These are phyloP conservation scores for Ambrosiella beaveri DNA, from an alignment of 2,329 filamentous ascomycete genomes.

Conservation along the genomic window DNA sequence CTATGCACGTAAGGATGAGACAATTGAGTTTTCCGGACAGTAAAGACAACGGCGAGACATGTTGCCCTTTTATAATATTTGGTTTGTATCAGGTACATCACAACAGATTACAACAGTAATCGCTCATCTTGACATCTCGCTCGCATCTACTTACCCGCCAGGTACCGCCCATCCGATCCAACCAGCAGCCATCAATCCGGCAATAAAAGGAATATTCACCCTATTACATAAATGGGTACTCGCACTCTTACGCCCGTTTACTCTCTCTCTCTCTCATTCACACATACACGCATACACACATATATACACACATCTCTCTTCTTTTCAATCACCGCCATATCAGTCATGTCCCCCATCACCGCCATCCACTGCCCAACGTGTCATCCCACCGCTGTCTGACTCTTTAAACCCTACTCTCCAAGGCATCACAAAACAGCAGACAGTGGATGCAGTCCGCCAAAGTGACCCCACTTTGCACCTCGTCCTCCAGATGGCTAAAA, in stretches of 20 bases:
- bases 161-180: background rate
- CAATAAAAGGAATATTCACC: no score
- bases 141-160: background rate
- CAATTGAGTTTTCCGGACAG: no score
- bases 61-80: background rate
- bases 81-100: background rate
- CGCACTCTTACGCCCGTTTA: background rate
- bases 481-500: no score
- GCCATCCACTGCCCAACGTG: no score
- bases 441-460: no score
- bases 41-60: background rate
- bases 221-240: background rate
- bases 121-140: background rate
- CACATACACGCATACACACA: background rate
- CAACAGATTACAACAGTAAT: background rate
- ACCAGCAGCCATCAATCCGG: background rate
- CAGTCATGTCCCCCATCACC: background rate
- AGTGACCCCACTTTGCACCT: no score
- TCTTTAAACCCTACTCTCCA: no score
- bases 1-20: no score
- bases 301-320: background rate
- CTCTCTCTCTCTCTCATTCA: background rate
- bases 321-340: background rate
- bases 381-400: no score
- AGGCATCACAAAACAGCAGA: no score